Base-by-base conservation (phyloP, 2,329 filamentous ascomycete genomes). In the Gaeumannomyces sp. region DNA sequence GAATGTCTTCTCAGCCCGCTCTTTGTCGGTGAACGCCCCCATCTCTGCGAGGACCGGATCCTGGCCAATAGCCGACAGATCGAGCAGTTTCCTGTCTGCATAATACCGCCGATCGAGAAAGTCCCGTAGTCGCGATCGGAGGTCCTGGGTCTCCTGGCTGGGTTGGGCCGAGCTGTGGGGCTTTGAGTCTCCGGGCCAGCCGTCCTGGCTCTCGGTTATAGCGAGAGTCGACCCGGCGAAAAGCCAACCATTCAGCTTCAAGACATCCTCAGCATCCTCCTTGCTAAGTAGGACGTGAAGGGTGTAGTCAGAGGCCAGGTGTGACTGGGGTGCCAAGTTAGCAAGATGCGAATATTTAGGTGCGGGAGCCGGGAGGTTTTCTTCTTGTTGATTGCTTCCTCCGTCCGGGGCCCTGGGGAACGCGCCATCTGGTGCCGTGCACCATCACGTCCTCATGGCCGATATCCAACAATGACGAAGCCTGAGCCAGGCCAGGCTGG, bases 1-100 rank as follows among this genome's bases (percentile, higher is more conserved):
- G 78, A 98, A 97, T 67, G 97, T 91, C 75, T 97, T 99, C 68
- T 90, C 85, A 60, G 90, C 87, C 1, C 88, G 88, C 4, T 89
- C 86, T 66, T 84, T 85, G 66, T 80, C 86, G 67, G 87, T 84
- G 73, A 96, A 93, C 71, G 94, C 90, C 53, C 91, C 91, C 76
- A 93, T 87, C 58, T 84, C 81, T 64, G 87, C 81, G 5, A 98
- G 83, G 65, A 88, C 85, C 2, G 86, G 78, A 71, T 98, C 94
- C 61, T 84, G 80, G 38, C 85, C 88, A 13, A 98, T 85, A 1
- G 84, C 81, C n/a, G 92, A 93, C 13, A 99, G 85, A 72, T 96
- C 88, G 56, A 98, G 83, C 0, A 97, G 80, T 76, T 96, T 97
- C 63, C 81, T 80, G 8, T 82, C 81, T 22, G 83, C 77, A 67